Base-by-base conservation (phyloP, 2,329 filamentous ascomycete species). In the Orbilia brochopaga region DNA sequence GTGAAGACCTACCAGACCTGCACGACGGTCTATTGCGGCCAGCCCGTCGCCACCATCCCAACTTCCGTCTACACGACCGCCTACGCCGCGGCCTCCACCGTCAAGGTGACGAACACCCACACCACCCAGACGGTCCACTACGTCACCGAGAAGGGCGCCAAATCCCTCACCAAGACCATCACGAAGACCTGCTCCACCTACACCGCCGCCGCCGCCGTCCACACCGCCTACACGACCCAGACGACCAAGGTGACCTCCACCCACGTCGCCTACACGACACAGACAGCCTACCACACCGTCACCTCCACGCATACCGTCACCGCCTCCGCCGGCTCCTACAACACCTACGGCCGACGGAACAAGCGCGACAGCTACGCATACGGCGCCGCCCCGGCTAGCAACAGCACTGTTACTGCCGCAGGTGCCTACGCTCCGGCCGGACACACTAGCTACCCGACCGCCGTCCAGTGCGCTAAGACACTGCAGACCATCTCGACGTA, bases 391-490 rank as follows among this genome's bases (percentile, higher is more conserved):
- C 40, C 66, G n/a, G 59, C 54, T n/a, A 70, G 63, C 23, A 27
- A 17, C 32, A 48, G 65, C 4, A 46, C 61, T 32, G 59, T 24
- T 30, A 55, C 19, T 35, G 23, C 19, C 32, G 4, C 4, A 15
- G 19, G 44, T 48, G 13, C 46, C 17, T 13, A 2, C 24, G 21
- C 51, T 10, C 51, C 21, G 8, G 46, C 50, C 50, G 15, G 42
- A 13, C 8, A 15, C n/a, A n/a, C n/a, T n/a, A n/a, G n/a, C 17
- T 62, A 53, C 48, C 42, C 67, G 10, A 65, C 61, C 15, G 51
- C 55, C 3, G 51, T 72, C 54, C 48, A 65, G 44, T 72, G 67
- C 67, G 60, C 55, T 30, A 72, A 65, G 60, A 65, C 67, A 32
- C 21, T 65, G 13, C 54, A 64, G 52, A 60, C 66, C 15, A 51